A percentile compares a stretch with the other conserved stretches of the same genome.
phyloP scores from a whole-genome alignment of 306 rosid genomes.

The Casuarina cunninghamiana region DNA sequence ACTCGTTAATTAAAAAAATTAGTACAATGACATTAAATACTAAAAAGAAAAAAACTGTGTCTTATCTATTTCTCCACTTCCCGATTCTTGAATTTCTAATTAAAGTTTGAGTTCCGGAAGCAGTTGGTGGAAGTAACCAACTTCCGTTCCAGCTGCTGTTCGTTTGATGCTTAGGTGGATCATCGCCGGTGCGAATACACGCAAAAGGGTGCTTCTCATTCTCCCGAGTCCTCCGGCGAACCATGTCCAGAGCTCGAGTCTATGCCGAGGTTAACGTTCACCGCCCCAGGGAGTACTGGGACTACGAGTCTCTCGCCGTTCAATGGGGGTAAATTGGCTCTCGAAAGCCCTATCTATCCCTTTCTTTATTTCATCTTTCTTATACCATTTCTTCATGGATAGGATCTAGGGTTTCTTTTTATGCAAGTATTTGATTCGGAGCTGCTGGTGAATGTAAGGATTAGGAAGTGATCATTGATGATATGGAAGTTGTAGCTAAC shows the following conservation, averaged over 20 bases:
- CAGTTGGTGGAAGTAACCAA: neutral
- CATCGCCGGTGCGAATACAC: conserved; percentile 1
- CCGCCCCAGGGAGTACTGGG: conserved; percentile 59
- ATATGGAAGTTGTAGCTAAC: neutral
- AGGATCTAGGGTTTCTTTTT: neutral
- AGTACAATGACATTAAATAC: no score
- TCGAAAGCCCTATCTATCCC: neutral
- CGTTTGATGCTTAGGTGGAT: neutral
- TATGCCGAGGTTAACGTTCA: conserved; percentile 47
- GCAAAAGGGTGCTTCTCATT: neutral
- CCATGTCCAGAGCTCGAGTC: conserved; percentile 54
- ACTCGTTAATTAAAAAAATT: no score
- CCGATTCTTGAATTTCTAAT: no score
- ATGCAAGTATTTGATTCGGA: neutral
- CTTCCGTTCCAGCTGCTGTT: neutral
- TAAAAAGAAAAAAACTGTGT: no score
- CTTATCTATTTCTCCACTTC: no score
- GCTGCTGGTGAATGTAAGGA: neutral
- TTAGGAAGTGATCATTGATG: neutral
- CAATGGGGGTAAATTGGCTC: conserved; percentile 43
- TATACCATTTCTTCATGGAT: neutral
- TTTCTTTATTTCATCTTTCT: neutral
- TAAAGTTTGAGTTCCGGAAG: neutral
- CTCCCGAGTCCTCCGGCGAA: neutral
- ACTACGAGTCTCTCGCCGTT: conserved; percentile 45